Percentiles rank a stretch among this genome's conserved stretches.
Evolutionary conservation across 345 rosid genomes (phyloP).

Genomic region (Eucalyptus polybractea): DNA sequence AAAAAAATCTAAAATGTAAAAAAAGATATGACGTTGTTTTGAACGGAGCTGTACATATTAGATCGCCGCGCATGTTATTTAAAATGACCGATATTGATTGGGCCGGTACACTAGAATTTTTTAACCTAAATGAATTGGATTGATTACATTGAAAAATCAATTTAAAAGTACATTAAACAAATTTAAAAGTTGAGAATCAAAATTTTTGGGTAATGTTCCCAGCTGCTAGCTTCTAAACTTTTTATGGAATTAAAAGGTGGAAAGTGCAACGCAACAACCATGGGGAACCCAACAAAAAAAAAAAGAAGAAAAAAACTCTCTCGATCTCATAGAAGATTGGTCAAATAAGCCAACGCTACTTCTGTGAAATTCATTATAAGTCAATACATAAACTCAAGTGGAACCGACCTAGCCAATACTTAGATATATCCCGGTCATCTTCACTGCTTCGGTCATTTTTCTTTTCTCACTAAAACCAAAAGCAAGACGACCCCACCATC

Average conservation of each 20-base stretch:
- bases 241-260: not conserved
- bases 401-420: not conserved
- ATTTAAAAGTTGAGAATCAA: no score
- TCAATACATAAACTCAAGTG: not conserved
- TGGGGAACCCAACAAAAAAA: not conserved
- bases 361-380: not conserved
- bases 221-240: not conserved
- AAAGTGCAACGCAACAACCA: not conserved
- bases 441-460: not conserved
- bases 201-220: not conserved
- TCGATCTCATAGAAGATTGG: not conserved
- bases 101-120: no score
- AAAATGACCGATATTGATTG: not conserved
- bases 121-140: rapidly evolving
- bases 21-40: not conserved
- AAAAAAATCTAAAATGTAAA: no score
- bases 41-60: not conserved
- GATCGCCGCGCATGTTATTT: rapidly evolving
- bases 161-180: no score
- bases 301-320: not conserved
- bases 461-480: not conserved
- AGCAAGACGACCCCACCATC: not conserved
- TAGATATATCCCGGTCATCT: not conserved
- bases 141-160: not conserved
- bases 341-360: not conserved